phyloP scores from a whole-genome alignment of 148 eudicot species.

The Rhododendron griersonianum region DNA sequence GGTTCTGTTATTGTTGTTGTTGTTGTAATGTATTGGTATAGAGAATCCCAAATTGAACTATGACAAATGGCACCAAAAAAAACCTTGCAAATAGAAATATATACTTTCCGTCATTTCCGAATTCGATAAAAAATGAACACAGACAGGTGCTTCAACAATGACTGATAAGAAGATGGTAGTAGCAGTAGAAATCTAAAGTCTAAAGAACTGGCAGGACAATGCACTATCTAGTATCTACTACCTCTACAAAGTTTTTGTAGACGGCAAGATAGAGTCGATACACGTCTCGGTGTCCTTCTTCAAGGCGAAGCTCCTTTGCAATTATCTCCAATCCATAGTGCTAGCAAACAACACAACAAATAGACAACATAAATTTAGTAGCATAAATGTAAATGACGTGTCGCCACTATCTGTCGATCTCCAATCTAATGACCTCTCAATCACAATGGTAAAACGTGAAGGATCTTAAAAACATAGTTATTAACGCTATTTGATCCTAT shows the following conservation, averaged over 20 bases:
- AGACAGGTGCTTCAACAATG: not conserved
- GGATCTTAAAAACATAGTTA: not conserved
- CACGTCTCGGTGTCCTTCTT: conserved; percentile 37
- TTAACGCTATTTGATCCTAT: not conserved
- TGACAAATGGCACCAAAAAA: not conserved
- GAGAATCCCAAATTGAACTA: conserved; percentile 1
- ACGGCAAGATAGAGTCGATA: conserved; percentile 33
- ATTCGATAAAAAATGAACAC: not conserved
- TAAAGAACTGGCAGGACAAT: not conserved
- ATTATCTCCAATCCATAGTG: conserved; percentile 47
- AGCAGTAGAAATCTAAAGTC: not conserved
- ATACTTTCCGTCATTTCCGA: too few species aligned
- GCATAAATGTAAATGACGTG: not conserved
- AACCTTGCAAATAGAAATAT: not conserved
- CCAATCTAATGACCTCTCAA: not conserved
- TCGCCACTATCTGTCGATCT: not conserved
- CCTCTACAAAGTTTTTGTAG: conserved; percentile 50
- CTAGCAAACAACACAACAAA: conserved; percentile 16
- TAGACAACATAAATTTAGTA: not conserved
- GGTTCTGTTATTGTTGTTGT: too few species aligned
- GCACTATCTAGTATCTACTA: conserved; percentile 19
- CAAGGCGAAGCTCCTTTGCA: conserved; percentile 45
- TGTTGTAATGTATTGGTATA: not conserved
- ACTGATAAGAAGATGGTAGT: not conserved
- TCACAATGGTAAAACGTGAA: not conserved